These are phyloP conservation scores for Blastobotrys mokoenaii DNA, from an alignment of 805 yeast species.

Conservation along the genomic window DNA sequence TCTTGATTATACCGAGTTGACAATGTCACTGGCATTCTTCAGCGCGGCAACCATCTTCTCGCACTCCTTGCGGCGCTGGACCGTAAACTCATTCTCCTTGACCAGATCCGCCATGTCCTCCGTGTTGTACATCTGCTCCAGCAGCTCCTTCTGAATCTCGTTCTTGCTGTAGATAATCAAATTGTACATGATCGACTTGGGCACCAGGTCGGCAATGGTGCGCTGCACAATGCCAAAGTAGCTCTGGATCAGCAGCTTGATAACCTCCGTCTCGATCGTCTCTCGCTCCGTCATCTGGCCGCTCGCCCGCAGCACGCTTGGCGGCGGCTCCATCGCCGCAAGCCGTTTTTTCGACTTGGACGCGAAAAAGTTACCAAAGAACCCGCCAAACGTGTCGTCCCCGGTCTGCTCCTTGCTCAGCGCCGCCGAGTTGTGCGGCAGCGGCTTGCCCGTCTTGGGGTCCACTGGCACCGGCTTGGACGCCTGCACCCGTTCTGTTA, in stretches of 20 bases:
- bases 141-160: conserved; percentile 83
- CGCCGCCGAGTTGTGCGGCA: conserved; percentile 31
- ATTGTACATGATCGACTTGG: conserved; percentile 91
- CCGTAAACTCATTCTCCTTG: conserved; percentile 84
- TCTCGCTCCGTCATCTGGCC: conserved; percentile 92
- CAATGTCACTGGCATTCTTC: conserved; percentile 83
- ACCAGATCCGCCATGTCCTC: conserved; percentile 68
- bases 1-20: conserved; percentile 32
- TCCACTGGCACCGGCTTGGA: conserved; percentile 71
- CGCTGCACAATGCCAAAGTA: conserved; percentile 89
- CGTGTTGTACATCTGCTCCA: conserved; percentile 77
- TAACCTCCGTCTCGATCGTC: conserved; percentile 92
- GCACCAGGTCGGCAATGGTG: conserved; percentile 86
- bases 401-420: conserved; percentile 15
- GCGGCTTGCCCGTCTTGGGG: conserved; percentile 87
- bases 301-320: conserved; percentile 82
- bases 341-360: conserved; percentile 87
- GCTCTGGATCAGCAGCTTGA: conserved; percentile 80
- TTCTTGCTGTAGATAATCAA: conserved; percentile 72
- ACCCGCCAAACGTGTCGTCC: conserved; percentile 59
- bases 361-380: conserved; percentile 91
- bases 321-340: conserved; percentile 95
- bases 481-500: conserved; percentile 73
- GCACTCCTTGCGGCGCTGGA: conserved; percentile 91
- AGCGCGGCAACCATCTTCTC: conserved; percentile 90